A percentile compares a stretch with the other conserved stretches of the same genome.
These are phyloP conservation scores for Sarcomyxa edulis DNA, from an alignment of 768 basidiomycete species.

Conservation along the genomic window DNA sequence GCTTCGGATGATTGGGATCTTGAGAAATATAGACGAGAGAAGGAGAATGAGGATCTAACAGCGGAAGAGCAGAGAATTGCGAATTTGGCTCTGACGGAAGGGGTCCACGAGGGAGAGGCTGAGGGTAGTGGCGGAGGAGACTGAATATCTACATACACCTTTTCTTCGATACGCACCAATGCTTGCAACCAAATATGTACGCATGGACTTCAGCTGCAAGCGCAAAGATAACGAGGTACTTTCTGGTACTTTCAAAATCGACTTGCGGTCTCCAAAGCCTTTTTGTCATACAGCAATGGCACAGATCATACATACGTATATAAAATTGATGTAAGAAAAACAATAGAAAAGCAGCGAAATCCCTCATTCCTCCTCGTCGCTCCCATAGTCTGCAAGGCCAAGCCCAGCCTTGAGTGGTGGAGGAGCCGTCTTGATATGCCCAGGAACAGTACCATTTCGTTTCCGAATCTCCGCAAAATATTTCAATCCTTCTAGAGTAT, in stretches of 20 bases:
- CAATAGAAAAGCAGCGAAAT: no score
- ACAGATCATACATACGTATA: slow-evolving; percentile 7
- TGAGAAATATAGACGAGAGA: slow-evolving; percentile 48
- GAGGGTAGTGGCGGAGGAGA: slow-evolving; percentile 25
- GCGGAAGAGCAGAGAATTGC: slow-evolving; percentile 51
- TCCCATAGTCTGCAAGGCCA: slow-evolving; percentile 73
- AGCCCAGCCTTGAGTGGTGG: slow-evolving; percentile 40
- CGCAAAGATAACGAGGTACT: no score
- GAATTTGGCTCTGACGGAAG: slow-evolving; percentile 31
- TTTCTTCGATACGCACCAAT: no score
- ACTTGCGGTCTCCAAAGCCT: no score
- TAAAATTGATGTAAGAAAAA: slow-evolving; percentile 13
- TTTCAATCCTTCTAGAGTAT: slow-evolving; percentile 85
- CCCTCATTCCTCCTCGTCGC: slow-evolving; percentile 51
- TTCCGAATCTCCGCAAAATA: slow-evolving; percentile 87
- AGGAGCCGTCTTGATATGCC: slow-evolving; percentile 21
- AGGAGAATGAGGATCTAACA: slow-evolving; percentile 54
- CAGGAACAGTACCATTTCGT: slow-evolving; percentile 42
- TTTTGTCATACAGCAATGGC: background rate
- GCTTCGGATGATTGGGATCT: slow-evolving; percentile 55
- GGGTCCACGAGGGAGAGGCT: slow-evolving; percentile 21
- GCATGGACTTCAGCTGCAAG: no score
- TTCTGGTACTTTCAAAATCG: no score
- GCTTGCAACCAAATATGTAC: no score
- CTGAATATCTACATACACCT: no score